A percentile compares a stretch with the other conserved stretches of the same genome.
phyloP scores from a whole-genome alignment of 352 stramenopile genomes.

The Phytophthora agathidicida region DNA sequence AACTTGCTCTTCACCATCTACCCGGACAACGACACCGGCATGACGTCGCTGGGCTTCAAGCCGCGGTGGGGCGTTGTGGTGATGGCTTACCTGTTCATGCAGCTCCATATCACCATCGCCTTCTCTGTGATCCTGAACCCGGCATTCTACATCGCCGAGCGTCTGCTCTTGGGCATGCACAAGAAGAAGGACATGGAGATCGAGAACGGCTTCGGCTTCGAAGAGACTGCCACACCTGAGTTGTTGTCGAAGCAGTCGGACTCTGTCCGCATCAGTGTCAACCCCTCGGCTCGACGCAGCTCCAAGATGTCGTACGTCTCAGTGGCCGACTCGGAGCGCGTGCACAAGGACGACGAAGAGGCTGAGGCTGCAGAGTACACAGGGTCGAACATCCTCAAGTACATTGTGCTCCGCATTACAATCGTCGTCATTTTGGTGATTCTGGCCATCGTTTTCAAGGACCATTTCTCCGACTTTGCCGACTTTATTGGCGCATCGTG shows the following conservation, averaged over 20 bases:
- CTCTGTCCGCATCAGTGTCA: neutral
- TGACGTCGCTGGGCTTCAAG: slow-evolving; percentile 45
- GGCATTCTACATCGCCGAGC: slow-evolving; percentile 50
- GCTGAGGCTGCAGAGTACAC: slow-evolving; percentile 41
- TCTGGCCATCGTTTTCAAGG: slow-evolving; percentile 46
- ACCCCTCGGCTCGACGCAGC: slow-evolving; percentile 13
- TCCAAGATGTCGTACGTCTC: slow-evolving; percentile 62
- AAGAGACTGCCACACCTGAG: slow-evolving; percentile 19
- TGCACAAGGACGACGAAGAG: slow-evolving; percentile 34
- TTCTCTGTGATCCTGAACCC: slow-evolving; percentile 53
- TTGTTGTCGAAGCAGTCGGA: slow-evolving; percentile 26
- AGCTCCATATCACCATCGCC: slow-evolving; percentile 56
- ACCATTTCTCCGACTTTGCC: slow-evolving; percentile 64
- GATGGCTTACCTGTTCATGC: slow-evolving; percentile 54
- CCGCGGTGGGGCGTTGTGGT: slow-evolving; percentile 44
- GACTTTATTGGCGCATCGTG: slow-evolving; percentile 65
- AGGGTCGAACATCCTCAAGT: slow-evolving; percentile 38
- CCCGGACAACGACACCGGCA: slow-evolving; percentile 29
- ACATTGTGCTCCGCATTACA: slow-evolving; percentile 27
- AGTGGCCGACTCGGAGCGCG: slow-evolving; percentile 39
- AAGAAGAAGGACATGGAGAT: slow-evolving; percentile 31
- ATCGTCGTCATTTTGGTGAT: slow-evolving; percentile 45
- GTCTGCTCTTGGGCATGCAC: slow-evolving; percentile 49
- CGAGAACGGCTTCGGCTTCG: slow-evolving; percentile 27
- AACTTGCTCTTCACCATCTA: slow-evolving; percentile 76